phyloP scores from a whole-genome alignment of 257 asterid genomes.

The Petunia axillaris region DNA sequence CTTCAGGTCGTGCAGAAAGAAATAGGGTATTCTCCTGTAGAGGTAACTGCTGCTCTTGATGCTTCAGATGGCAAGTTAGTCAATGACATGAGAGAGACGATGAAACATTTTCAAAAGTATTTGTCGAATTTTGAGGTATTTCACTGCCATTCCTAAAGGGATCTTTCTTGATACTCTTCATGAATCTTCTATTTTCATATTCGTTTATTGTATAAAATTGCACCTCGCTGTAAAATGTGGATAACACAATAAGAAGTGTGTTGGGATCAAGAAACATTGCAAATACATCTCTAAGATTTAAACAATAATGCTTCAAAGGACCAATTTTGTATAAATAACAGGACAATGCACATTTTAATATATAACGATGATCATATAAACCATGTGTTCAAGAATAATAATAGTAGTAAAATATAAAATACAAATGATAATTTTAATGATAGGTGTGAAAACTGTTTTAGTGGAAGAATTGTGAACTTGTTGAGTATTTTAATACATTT shows the following conservation, averaged over 20 bases:
- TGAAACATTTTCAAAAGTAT: slow-evolving; percentile 68
- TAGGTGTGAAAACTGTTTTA: neutral
- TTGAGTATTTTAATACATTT: neutral
- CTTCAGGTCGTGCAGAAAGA: slow-evolving; percentile 65
- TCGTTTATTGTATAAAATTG: neutral
- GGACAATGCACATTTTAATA: neutral
- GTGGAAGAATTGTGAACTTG: slow-evolving; percentile 8
- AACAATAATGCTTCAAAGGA: neutral
- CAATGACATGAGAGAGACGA: slow-evolving; percentile 51
- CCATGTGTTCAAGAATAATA: neutral
- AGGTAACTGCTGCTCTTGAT: slow-evolving; percentile 62
- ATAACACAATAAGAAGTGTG: neutral
- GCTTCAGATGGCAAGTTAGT: slow-evolving; percentile 51
- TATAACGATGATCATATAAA: neutral
- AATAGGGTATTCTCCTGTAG: slow-evolving; percentile 76
- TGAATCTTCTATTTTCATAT: neutral
- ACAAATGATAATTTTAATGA: neutral
- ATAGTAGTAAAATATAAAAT: neutral
- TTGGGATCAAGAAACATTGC: neutral
- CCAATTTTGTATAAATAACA: neutral
- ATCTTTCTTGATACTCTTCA: slow-evolving; percentile 16
- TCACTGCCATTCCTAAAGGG: slow-evolving; percentile 24
- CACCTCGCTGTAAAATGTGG: neutral
- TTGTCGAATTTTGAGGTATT: slow-evolving; percentile 80
- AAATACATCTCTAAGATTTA: neutral